Percentiles rank a stretch among this genome's conserved stretches.
phyloP scores from a whole-genome alignment of 768 basidiomycete genomes.

The Naganishia vaughanmartiniae region DNA sequence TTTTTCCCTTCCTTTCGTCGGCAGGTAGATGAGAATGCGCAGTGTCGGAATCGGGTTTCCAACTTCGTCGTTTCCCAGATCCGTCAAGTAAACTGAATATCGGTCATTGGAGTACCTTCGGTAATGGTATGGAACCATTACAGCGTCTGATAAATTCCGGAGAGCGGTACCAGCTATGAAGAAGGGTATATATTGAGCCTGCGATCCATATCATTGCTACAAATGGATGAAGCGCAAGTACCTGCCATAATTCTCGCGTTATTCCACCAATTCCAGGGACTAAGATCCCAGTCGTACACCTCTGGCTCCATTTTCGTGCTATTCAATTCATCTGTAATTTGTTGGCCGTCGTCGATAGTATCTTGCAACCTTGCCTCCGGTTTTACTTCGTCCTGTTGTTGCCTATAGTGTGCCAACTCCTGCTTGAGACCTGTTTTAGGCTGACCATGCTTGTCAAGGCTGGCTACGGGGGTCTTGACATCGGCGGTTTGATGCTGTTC shows the following conservation, averaged over 20 bases:
- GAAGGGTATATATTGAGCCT: neutral
- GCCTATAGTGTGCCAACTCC: slow-evolving; percentile 6
- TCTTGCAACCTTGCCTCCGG: neutral
- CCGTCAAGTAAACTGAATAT: slow-evolving; percentile 24
- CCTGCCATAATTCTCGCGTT: slow-evolving; percentile 24
- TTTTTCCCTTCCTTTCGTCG: neutral
- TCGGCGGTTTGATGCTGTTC: neutral
- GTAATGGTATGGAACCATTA: slow-evolving; percentile 28
- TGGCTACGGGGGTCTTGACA: slow-evolving; percentile 14
- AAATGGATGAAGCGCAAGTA: neutral
- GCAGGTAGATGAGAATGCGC: slow-evolving; percentile 28
- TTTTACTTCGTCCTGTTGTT: neutral
- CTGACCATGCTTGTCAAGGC: slow-evolving; percentile 18
- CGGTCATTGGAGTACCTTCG: slow-evolving; percentile 25
- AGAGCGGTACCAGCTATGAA: slow-evolving; percentile 22
- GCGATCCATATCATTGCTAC: too few species aligned
- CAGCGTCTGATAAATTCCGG: slow-evolving; percentile 28
- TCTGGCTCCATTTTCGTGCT: slow-evolving; percentile 6
- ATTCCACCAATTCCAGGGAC: slow-evolving; percentile 24
- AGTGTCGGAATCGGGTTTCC: slow-evolving; percentile 25
- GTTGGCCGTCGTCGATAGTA: neutral
- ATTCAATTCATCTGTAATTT: neutral
- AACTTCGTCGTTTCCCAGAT: slow-evolving; percentile 22
- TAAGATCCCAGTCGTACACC: slow-evolving; percentile 14
- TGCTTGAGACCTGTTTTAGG: slow-evolving; percentile 7